Percentiles rank a stretch among this genome's conserved stretches.
Conservation (phyloP, 768 basidiomycete genomes). For the Lactarius vividus region DNA sequence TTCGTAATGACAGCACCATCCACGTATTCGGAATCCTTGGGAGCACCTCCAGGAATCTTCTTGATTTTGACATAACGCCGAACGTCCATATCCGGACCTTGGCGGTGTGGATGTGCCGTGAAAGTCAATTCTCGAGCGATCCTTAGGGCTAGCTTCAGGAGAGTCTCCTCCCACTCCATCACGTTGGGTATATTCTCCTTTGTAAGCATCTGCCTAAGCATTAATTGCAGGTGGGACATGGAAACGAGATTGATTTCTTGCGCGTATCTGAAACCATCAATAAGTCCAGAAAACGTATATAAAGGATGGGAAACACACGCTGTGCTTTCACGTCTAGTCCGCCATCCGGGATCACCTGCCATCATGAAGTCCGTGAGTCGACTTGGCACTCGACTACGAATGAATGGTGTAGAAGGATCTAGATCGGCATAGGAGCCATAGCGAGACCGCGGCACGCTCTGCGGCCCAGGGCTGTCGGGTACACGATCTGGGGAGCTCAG, state of each 20-base stretch:
- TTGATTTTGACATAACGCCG: slow-evolving; percentile 96
- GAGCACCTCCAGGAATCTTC: slow-evolving; percentile 92
- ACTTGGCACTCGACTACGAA: slow-evolving; percentile 82
- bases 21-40: slow-evolving; percentile 93
- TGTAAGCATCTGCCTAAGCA: slow-evolving; percentile 88
- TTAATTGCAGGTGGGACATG: slow-evolving; percentile 84
- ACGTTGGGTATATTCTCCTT: slow-evolving; percentile 80
- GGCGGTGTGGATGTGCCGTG: slow-evolving; percentile 62
- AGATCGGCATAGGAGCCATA: slow-evolving; percentile 73
- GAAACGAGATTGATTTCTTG: slow-evolving; percentile 83
- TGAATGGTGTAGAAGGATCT: slow-evolving; percentile 72
- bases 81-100: slow-evolving; percentile 94
- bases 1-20: slow-evolving; percentile 97
- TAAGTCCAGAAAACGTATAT: background rate
- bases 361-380: slow-evolving; percentile 54
- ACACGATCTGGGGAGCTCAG: slow-evolving; percentile 69
- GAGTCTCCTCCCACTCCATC: slow-evolving; percentile 83
- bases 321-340: slow-evolving; percentile 84
- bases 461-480: slow-evolving; percentile 49
- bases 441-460: slow-evolving; percentile 55
- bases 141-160: slow-evolving; percentile 77
- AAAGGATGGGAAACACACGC: slow-evolving; percentile 53
- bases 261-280: slow-evolving; percentile 54
- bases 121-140: slow-evolving; percentile 86
- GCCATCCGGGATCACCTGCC: slow-evolving; percentile 71